Conservation (phyloP, 1,284 basidiomycete species). For the Stereum hirsutum region DNA sequence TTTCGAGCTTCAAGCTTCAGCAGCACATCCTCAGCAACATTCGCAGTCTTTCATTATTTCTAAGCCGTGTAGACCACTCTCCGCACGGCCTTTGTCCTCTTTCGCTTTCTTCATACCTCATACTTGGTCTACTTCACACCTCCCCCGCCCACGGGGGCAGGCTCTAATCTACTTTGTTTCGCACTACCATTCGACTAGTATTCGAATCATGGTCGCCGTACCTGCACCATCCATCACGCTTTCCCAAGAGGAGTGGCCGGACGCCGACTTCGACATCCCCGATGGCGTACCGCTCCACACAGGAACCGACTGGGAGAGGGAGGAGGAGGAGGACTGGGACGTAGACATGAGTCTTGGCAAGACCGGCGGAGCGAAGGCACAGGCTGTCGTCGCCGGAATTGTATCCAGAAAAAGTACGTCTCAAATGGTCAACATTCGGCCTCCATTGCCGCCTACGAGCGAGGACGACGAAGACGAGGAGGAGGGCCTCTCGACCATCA, state of each 20-base stretch:
- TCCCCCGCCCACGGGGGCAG: slow-evolving; percentile 3
- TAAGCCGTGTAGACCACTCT: no score
- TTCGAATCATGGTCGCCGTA: slow-evolving; percentile 41
- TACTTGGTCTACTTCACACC: not conserved
- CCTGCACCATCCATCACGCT: slow-evolving; percentile 45
- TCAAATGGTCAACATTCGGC: slow-evolving; percentile 54
- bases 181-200: slow-evolving; percentile 7
- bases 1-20: no score
- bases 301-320: slow-evolving; percentile 48
- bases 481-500: slow-evolving; percentile 74
- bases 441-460: slow-evolving; percentile 37
- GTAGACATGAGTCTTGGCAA: slow-evolving; percentile 58
- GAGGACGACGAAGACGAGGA: slow-evolving; percentile 64
- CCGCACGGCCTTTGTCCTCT: not conserved
- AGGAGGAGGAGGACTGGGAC: slow-evolving; percentile 68
- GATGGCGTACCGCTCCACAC: slow-evolving; percentile 60
- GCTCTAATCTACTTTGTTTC: slow-evolving; percentile 2
- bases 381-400: slow-evolving; percentile 27
- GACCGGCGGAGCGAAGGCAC: slow-evolving; percentile 44
- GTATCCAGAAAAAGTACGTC: slow-evolving; percentile 19
- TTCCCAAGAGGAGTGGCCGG: slow-evolving; percentile 68
- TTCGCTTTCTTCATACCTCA: not conserved
- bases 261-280: slow-evolving; percentile 76
- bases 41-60: slow-evolving; percentile 1
- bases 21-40: no score